These are phyloP conservation scores for Neofusicoccum sp. DNA, from an alignment of 2,329 filamentous ascomycete genomes.

Conservation along the genomic window DNA sequence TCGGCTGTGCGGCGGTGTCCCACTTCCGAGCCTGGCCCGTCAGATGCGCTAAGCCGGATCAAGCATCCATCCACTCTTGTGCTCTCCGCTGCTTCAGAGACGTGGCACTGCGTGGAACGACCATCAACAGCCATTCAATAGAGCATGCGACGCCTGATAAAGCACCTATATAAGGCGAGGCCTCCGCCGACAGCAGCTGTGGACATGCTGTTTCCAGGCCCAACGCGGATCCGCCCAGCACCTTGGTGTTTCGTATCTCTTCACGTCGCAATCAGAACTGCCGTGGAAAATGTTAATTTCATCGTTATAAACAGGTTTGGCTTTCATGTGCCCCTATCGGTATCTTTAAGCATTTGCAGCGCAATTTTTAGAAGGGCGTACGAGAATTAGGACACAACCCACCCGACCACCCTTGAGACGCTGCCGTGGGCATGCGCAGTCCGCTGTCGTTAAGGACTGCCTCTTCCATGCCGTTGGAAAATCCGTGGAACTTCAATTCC, in stretches of 20 bases:
- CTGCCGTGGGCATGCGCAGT: not conserved
- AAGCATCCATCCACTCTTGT: not conserved
- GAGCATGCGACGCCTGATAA: no score
- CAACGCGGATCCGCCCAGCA: no score
- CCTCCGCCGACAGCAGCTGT: no score
- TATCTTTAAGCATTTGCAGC: not conserved
- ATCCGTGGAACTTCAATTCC: no score
- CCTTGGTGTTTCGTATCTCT: no score
- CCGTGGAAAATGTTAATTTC: no score
- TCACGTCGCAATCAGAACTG: no score
- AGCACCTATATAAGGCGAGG: no score
- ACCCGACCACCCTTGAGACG: not conserved
- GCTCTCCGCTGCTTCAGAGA: not conserved
- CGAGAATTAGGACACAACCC: not conserved
- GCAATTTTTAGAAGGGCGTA: not conserved
- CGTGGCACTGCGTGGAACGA: not conserved
- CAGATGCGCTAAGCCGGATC: slow-evolving; percentile 3
- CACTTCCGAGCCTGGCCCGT: not conserved
- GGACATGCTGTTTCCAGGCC: no score
- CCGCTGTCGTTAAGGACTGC: not conserved
- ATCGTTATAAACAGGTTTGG: not conserved
- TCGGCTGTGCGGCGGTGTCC: slow-evolving; percentile 7
- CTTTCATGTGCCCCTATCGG: not conserved
- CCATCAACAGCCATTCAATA: no score
- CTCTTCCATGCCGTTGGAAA: no score